A percentile compares a stretch with the other conserved stretches of the same genome.
Evolutionary conservation across 805 yeast genomes (phyloP).

Genomic region (Wickerhamomyces mucosus): DNA sequence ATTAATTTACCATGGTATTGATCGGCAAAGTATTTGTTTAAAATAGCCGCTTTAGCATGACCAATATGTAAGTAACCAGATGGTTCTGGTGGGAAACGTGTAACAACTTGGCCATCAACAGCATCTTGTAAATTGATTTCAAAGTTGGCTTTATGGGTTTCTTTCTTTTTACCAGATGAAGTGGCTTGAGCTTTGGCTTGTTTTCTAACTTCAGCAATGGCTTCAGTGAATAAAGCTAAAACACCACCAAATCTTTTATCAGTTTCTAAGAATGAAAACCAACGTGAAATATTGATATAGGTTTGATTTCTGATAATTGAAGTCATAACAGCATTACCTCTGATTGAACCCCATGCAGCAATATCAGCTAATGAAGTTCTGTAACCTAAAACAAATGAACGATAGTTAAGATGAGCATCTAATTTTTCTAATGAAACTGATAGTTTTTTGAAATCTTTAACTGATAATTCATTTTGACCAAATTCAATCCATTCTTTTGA

Average conservation of each 20-base stretch:
- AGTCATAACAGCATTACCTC: conserved; percentile 90
- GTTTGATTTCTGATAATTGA: conserved; percentile 80
- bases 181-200: conserved; percentile 39
- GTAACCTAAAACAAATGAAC: conserved; percentile 69
- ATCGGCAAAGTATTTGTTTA: conserved; percentile 94
- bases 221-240: conserved; percentile 56
- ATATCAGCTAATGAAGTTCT: conserved; percentile 69
- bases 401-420: conserved; percentile 76
- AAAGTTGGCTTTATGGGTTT: conserved; percentile 86
- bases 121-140: conserved; percentile 93
- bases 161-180: conserved; percentile 51
- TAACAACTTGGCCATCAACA: conserved; percentile 87
- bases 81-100: conserved; percentile 99
- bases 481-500: conserved; percentile 58
- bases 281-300: conserved; percentile 81
- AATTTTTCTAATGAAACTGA: conserved; percentile 68
- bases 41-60: conserved; percentile 96
- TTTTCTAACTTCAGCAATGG: conserved; percentile 68
- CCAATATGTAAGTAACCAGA: conserved; percentile 99
- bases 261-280: conserved; percentile 75
- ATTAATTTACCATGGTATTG: conserved; percentile 94
- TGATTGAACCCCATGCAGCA: conserved; percentile 86
- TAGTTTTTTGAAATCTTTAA: conserved; percentile 84
- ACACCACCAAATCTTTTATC: conserved; percentile 60
- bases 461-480: conserved; percentile 57